Base-by-base conservation (phyloP, 208 protist genomes). In the Borovskyia barvae region DNA sequence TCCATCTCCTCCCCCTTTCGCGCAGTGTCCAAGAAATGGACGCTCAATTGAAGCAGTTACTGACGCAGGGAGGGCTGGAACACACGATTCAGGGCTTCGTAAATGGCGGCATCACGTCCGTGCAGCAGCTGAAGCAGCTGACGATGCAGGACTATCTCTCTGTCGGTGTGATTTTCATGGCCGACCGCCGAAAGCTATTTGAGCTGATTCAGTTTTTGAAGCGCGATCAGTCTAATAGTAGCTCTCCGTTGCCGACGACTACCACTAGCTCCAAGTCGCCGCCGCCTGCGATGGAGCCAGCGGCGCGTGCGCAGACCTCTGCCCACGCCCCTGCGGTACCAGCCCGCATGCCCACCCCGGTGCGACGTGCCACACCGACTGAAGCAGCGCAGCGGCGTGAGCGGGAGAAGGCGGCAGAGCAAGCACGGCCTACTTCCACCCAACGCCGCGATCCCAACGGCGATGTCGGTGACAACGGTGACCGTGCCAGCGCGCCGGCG, bases 171-270 rank as follows among this genome's bases (percentile, higher is more conserved):
- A 88, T 88, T 56, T 83, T 88, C 48, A 95, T 96, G 86, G 79
- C 78, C 2, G 92, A 97, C 74, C 85, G 88, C 24, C 79, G 90
- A 6, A 96, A 95, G 68, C 80, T 97, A 12, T 97, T 97, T 60
- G 89, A 96, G 60, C 76, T 97, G 20, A 97, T 97, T 54, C 90
- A 96, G 59, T 81, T 77, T 22, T 73, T 97, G 47, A 95, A 95
- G 73, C 75, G 86, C 45, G 89, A 90, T 32, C 75, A 80, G 48
- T 45, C 73, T 20, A 55, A 67, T 24, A 43, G 59, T 50, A 49
- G 37, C 39, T 48, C 45, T 20, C 32, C 42, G 7, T 36, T 26
- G 22, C 12, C 56, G 28, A 7, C 33, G 7, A 12, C 33, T 5
- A 24, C 43, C 33, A 40, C 26, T 3, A 37, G 14, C 20, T 5